Conservation (phyloP, 257 asterid genomes). For the Osmanthus fragrans region DNA sequence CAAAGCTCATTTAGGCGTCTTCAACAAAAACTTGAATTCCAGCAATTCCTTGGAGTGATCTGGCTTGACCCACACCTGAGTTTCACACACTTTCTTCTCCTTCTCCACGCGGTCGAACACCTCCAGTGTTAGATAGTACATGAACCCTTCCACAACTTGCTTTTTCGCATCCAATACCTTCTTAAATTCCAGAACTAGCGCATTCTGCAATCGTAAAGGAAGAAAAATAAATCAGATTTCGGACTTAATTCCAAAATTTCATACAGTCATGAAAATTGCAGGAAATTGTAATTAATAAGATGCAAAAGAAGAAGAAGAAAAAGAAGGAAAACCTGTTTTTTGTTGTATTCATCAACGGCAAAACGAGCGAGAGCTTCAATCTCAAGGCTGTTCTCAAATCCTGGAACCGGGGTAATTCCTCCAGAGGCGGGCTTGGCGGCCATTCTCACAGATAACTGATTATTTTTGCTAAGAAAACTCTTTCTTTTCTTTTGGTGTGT, state of each 20-base stretch:
- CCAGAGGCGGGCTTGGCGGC: constrained; percentile 51
- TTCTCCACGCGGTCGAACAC: constrained; percentile 49
- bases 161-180: constrained; percentile 43
- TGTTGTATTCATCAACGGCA: constrained; percentile 71
- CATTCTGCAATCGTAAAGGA: too few species aligned
- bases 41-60: constrained; percentile 80
- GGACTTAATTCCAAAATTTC: neutral
- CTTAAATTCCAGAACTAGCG: neutral
- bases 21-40: constrained; percentile 67
- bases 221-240: neutral
- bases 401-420: constrained; percentile 39
- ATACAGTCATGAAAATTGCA: neutral
- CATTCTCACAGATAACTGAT: constrained; percentile 29
- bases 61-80: constrained; percentile 88
- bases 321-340: constrained; percentile 48
- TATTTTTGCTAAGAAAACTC: neutral
- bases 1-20: constrained; percentile 39
- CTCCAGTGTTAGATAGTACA: too few species aligned
- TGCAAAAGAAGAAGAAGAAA: too few species aligned
- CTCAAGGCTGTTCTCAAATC: constrained; percentile 70
- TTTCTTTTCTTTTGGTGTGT: neutral
- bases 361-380: constrained; percentile 71
- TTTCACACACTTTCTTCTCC: constrained; percentile 63
- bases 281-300: too few species aligned
- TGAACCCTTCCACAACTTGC: too few species aligned